Percentiles rank a stretch among this genome's conserved stretches.
phyloP scores from a whole-genome alignment of 1,284 basidiomycete genomes.

The Ceratobasidium sp. region DNA sequence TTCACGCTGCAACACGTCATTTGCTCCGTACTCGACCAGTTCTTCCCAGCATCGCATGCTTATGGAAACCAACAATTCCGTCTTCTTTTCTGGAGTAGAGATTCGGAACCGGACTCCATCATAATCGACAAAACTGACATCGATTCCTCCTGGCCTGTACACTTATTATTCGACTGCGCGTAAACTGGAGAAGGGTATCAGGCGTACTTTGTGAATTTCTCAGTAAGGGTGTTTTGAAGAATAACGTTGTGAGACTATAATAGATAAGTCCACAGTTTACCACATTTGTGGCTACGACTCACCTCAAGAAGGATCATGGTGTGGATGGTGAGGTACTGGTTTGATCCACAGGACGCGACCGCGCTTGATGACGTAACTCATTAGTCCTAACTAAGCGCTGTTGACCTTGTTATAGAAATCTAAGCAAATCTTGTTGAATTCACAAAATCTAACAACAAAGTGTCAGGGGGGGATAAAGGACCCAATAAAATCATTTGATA shows the following conservation, averaged over 20 bases:
- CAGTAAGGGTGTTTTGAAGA: slow-evolving; percentile 89
- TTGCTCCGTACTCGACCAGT: slow-evolving; percentile 85
- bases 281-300: slow-evolving; percentile 41
- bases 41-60: slow-evolving; percentile 97
- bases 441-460: too few relatives aligned
- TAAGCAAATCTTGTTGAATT: too few relatives aligned
- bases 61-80: slow-evolving; percentile 87
- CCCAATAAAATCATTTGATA: too few relatives aligned
- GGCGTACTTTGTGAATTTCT: slow-evolving; percentile 85
- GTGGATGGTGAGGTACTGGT: slow-evolving; percentile 1
- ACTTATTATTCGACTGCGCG: slow-evolving; percentile 32
- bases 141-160: slow-evolving; percentile 82
- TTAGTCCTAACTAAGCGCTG: slow-evolving; percentile 10
- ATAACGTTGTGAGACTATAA: slow-evolving; percentile 86
- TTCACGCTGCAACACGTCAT: slow-evolving; percentile 80
- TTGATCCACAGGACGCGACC: not conserved
- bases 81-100: slow-evolving; percentile 83
- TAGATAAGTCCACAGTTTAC: slow-evolving; percentile 29
- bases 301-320: slow-evolving; percentile 77
- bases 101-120: slow-evolving; percentile 96
- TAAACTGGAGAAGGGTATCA: slow-evolving; percentile 21
- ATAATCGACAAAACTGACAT: slow-evolving; percentile 97
- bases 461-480: too few relatives aligned
- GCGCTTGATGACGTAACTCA: slow-evolving; percentile 12
- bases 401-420: too few relatives aligned